Evolutionary conservation across 2,329 filamentous ascomycete species (phyloP), one percentile per base, ranked within the genome.

Genomic region (Aspergillus tubingensis): DNA sequence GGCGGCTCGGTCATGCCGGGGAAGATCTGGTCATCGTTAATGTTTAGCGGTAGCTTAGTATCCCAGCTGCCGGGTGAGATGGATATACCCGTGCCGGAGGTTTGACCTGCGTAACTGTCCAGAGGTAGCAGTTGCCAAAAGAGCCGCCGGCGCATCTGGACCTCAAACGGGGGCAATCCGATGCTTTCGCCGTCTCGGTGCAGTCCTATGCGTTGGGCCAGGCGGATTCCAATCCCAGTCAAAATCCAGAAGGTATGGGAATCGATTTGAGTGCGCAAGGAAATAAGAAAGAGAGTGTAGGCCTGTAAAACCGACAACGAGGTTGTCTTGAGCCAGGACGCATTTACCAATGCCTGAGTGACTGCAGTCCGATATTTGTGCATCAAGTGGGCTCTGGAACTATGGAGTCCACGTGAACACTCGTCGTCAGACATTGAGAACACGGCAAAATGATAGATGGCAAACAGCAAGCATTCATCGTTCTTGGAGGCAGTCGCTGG

Each of bases 221-320:
- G 77, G 2, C 80, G 75, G 2, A 78, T 66, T 1, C 78, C 77
- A 11, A 81, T 69, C 0, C 81, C 81, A 0, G 79, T 80, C 50
- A 83, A 70, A 38, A 82, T 80, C 82, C 82, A 85, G 55, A 81
- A 80, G 0, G 80, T 80, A 41, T 82, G 78, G 11, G 79, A 75
- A 60, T 83, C 81, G 43, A 57, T 49, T 17, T 77, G 76, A 2
- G 64, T 65, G 21, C 76, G 73, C 15, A 80, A 75, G 1, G 67
- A 47, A 3, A 66, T 49, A 6, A 67, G 62, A 11, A 65, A 60
- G 50, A 68, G 59, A 8, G 41, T 50, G 36, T 59, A 48, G 3
- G 67, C 64, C 44, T 67, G 66, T 38, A 68, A 30, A 10, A 68
- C 56, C 15, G 57, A 41, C 25, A 65, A 57, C 10, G 36, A 36